Evolutionary conservation across 257 asterid genomes (phyloP).

Genomic region (Echites panduratus): DNA sequence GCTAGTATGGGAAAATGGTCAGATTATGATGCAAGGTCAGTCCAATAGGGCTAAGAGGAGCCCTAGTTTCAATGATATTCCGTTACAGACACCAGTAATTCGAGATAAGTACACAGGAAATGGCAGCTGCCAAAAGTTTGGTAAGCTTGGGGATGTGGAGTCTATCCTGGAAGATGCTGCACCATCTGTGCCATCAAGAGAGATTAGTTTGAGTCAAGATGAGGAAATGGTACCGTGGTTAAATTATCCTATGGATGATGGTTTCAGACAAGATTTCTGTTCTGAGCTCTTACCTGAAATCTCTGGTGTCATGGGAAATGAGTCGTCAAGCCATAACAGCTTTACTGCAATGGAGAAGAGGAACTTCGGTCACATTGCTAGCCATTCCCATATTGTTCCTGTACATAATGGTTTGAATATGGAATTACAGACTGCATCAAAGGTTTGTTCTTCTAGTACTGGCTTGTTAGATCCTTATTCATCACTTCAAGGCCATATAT

Average conservation of each 20-base stretch:
- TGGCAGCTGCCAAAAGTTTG: slow-evolving; percentile 31
- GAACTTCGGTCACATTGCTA: slow-evolving; percentile 24
- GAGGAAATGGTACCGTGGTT: slow-evolving; percentile 84
- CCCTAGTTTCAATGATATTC: slow-evolving; percentile 21
- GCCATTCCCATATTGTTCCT: slow-evolving; percentile 29
- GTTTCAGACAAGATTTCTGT: slow-evolving; percentile 43
- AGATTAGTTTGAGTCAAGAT: slow-evolving; percentile 48
- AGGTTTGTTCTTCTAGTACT: slow-evolving; percentile 38
- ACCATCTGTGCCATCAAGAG: slow-evolving; percentile 50
- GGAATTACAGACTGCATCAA: slow-evolving; percentile 25
- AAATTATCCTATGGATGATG: slow-evolving; percentile 41
- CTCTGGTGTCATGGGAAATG: slow-evolving; percentile 55
- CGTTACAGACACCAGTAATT: slow-evolving; percentile 20
- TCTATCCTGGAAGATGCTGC: slow-evolving; percentile 39
- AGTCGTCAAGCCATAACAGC: slow-evolving; percentile 35
- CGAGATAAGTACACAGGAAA: slow-evolving; percentile 33
- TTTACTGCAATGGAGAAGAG: slow-evolving; percentile 37
- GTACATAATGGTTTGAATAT: slow-evolving; percentile 10
- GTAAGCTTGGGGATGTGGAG: slow-evolving; percentile 42
- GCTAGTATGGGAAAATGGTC: slow-evolving; percentile 86
- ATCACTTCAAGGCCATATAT: slow-evolving; percentile 39
- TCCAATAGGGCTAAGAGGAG: slow-evolving; percentile 39
- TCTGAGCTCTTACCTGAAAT: slow-evolving; percentile 56
- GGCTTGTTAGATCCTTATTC: slow-evolving; percentile 33
- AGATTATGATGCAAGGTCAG: slow-evolving; percentile 67